Base-by-base conservation (phyloP, 2,329 filamentous ascomycete genomes). In the Alternaria gansuensis region DNA sequence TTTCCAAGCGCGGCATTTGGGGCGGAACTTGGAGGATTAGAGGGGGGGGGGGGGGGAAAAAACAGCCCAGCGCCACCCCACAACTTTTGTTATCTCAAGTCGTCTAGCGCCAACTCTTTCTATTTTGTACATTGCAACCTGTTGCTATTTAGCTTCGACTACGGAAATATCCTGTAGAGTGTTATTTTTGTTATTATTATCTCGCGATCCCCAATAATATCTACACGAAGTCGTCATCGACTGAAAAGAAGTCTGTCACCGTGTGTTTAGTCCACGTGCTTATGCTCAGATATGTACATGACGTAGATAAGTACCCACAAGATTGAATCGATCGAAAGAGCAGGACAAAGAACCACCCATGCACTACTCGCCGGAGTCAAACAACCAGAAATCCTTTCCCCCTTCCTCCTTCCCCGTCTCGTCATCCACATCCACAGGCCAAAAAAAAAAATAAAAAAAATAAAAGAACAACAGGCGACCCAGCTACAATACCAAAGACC, bases 91-190 rank as follows among this genome's bases (percentile, higher is more conserved):
- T 36, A 6, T 17, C 31, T 31, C n/a, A 48, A 24, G 13, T 2
- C 44, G 7, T 29, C 21, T 8, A 40, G 31, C 31, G 44, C 29
- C 34, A n/a, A 10, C 14, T 17, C 29, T 48, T 14, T 40, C 37
- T 40, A 40, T 40, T 48, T 48, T 48, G 44, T 48, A 48, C 21
- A 48, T 48, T 34, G 44, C 44, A 34, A 48, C 23, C 24, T 26
- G 10, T 9, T 48, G 11, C 21, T n/a, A 26, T 34, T 17, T 24
- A 48, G 44, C 44, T 48, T 48, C 21, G 26, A 31, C 29, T 48
- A 34, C 36, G 29, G 17, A 34, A 48, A 48, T 36, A 48, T 48
- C 44, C 31, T 13, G 31, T 36, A 48, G 21, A 48, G 29, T 29
- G 34, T 17, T 17, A 1, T 17, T 17, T 17, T n/a, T n/a, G n/a